Base-by-base conservation (phyloP, 768 basidiomycete species). In the Hypholoma sublateritium region DNA sequence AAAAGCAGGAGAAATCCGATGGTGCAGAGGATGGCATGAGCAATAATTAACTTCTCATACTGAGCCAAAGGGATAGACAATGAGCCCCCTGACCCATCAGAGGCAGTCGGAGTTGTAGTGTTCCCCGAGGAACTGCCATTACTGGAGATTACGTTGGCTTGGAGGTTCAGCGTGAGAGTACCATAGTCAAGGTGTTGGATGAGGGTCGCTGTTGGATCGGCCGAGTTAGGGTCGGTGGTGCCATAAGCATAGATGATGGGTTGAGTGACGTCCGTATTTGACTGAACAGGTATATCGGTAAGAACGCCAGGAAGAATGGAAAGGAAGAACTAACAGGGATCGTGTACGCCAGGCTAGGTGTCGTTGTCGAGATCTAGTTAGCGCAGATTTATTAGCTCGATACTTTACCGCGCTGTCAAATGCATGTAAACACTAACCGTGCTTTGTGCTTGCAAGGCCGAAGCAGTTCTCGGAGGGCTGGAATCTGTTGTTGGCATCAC, bases 161-260 rank as follows among this genome's bases (percentile, higher is more conserved):
- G 28, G 28, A 89, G 74, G 65, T 85, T 77, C 19, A 89, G 70
- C 11, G 53, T 62, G 16, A 75, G 59, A 4, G 65, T 59, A 4
- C 83, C 82, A 21, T 65, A 69, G 22, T 75, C 74, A n/a, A 70
- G 19, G 65, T 89, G 87, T 59, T 81, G 74, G 14, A 59, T 34
- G 17, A 89, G 63, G 3, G 64, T 61, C 0, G 86, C 85, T 58
- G 79, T 72, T 1, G 58, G 61, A 0, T 77, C 76, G 0, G 76
- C 69, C 14, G 77, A 77, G n/a, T 65, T 67, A 4, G 88, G 88
- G 19, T 77, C 75, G 1, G 64, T 70, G 4, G 66, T 70, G 13
- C 83, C 78, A 62, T 81, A 85, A 4, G 87, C 88, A 69, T 76
- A 90, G 46, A 91, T 87, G 55, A 89, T 62, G 8, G 66, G 52